Evolutionary conservation across 2,329 filamentous ascomycete genomes (phyloP).

Genomic region (Didymella arachidicola): DNA sequence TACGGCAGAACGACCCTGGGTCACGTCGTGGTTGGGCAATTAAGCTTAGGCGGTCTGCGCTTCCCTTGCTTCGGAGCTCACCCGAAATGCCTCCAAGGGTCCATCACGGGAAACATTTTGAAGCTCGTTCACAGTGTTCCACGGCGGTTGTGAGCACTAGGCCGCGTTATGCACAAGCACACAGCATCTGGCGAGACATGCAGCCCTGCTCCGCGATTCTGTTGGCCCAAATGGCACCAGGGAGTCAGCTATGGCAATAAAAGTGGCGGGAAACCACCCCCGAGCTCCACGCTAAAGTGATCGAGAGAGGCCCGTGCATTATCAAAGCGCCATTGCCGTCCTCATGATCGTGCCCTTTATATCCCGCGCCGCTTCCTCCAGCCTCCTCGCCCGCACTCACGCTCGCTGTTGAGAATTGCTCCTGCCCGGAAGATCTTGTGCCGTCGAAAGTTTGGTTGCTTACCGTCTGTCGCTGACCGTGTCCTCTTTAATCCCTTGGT

Average conservation of each 20-base stretch:
- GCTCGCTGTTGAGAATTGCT: constrained; percentile 38
- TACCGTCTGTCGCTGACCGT: constrained; percentile 36
- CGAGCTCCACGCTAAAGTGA: constrained; percentile 20
- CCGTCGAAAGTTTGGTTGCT: constrained; percentile 12
- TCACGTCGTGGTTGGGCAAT: constrained; percentile 9
- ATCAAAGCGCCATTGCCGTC: constrained; percentile 23
- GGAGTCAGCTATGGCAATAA: constrained; percentile 15
- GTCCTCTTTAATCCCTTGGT: constrained; percentile 15
- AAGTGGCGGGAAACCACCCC: constrained; percentile 17
- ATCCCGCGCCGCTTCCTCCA: constrained; percentile 29
- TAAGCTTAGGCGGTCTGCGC: background rate
- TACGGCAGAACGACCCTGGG: constrained; percentile 10
- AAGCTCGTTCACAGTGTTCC: constrained; percentile 14
- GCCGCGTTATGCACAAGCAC: constrained; percentile 20
- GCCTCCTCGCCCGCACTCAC: constrained; percentile 32
- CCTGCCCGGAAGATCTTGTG: constrained; percentile 21
- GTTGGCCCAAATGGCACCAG: constrained; percentile 16
- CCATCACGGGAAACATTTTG: constrained; percentile 7
- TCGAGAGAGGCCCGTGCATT: constrained; percentile 24
- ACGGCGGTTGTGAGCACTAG: constrained; percentile 11
- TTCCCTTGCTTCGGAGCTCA: constrained; percentile 17
- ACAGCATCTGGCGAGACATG: constrained; percentile 25
- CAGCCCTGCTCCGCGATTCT: constrained; percentile 12
- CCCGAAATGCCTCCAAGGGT: constrained; percentile 12
- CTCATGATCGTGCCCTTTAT: constrained; percentile 41